Percentiles rank a stretch among this genome's conserved stretches.
Evolutionary conservation across 306 rosid species (phyloP).

Genomic region (Lathyrus aphaca): DNA sequence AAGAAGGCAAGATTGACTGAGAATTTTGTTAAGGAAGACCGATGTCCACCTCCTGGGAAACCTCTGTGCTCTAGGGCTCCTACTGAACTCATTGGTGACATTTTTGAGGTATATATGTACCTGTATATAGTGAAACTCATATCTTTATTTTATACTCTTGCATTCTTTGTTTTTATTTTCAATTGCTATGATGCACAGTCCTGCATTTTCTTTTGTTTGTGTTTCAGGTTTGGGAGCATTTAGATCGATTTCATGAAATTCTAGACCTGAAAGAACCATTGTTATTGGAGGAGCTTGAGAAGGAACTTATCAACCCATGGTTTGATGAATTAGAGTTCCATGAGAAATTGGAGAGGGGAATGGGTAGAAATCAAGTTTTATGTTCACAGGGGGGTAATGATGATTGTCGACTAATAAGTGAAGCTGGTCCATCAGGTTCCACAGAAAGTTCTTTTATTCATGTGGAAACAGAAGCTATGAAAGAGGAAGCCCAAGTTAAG

Average conservation of each 20-base stretch:
- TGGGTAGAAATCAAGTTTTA: constrained; percentile 38
- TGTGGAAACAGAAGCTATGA: constrained; percentile 78
- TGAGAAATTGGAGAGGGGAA: constrained; percentile 55
- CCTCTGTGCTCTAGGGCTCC: constrained; percentile 72
- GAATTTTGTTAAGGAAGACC: constrained; percentile 43
- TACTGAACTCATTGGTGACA: constrained; percentile 74
- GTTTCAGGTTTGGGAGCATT: constrained; percentile 79
- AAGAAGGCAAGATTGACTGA: constrained; percentile 58
- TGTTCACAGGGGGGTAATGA: constrained; percentile 44
- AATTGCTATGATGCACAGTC: constrained; percentile 23
- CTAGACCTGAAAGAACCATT: constrained; percentile 70
- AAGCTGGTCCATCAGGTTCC: constrained; percentile 51
- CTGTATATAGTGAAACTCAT: constrained; percentile 23
- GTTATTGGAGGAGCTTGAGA: constrained; percentile 77
- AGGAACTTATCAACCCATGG: constrained; percentile 91
- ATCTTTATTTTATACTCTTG: constrained; percentile 22
- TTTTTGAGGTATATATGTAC: constrained; percentile 73
- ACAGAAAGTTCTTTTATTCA: constrained; percentile 68
- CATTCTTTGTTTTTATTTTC: constrained; percentile 34
- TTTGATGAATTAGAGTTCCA: constrained; percentile 55
- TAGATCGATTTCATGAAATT: constrained; percentile 69
- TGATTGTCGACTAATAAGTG: constrained; percentile 43
- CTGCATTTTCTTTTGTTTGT: constrained; percentile 21
- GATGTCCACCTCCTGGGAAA: constrained; percentile 84
- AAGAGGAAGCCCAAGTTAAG: constrained; percentile 77